Percentiles rank a stretch among this genome's conserved stretches.
Evolutionary conservation across 495 filamentous ascomycete species (phyloP).

Genomic region (Mycothermus thermophilus): DNA sequence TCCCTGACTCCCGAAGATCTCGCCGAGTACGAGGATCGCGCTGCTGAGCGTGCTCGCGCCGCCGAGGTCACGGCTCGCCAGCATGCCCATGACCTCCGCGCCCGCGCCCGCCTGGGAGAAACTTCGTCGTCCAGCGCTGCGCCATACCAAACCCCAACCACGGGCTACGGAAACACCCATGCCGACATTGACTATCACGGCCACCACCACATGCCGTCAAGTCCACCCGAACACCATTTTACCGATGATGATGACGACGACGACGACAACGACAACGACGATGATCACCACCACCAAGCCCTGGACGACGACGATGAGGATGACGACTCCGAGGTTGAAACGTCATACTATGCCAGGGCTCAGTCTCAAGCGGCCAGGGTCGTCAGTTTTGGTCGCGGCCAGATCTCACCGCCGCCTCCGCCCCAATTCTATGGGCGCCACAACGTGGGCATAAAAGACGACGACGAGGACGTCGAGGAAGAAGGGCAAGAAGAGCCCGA

Average conservation of each 20-base stretch:
- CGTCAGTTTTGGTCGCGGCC: background rate
- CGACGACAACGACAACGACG: too few species aligned
- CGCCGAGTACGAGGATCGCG: conserved; percentile 55
- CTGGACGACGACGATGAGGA: conserved; percentile 7
- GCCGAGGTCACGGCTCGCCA: conserved; percentile 11
- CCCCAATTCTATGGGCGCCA: too few species aligned
- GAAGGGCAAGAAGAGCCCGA: conserved; percentile 7
- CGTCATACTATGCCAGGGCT: conserved; percentile 8
- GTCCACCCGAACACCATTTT: conserved; percentile 1
- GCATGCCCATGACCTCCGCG: conserved; percentile 12
- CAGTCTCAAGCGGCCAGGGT: conserved; percentile 8
- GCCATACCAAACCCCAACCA: conserved; percentile 6
- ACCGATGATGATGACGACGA: too few species aligned
- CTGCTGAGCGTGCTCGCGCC: conserved; percentile 17
- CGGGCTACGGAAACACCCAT: background rate
- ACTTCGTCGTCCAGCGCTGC: conserved; percentile 6
- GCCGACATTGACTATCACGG: too few species aligned
- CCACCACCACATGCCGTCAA: too few species aligned
- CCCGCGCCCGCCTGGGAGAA: conserved; percentile 15
- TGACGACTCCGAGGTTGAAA: conserved; percentile 13
- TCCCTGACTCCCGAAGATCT: conserved; percentile 67
- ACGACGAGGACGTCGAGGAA: conserved; percentile 14
- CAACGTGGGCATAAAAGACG: background rate
- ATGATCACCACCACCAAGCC: too few species aligned
- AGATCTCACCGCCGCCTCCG: too few species aligned